A percentile compares a stretch with the other conserved stretches of the same genome.
phyloP scores from a whole-genome alignment of 2,329 filamentous ascomycete species.

The Penicillium fuscoglaucum region DNA sequence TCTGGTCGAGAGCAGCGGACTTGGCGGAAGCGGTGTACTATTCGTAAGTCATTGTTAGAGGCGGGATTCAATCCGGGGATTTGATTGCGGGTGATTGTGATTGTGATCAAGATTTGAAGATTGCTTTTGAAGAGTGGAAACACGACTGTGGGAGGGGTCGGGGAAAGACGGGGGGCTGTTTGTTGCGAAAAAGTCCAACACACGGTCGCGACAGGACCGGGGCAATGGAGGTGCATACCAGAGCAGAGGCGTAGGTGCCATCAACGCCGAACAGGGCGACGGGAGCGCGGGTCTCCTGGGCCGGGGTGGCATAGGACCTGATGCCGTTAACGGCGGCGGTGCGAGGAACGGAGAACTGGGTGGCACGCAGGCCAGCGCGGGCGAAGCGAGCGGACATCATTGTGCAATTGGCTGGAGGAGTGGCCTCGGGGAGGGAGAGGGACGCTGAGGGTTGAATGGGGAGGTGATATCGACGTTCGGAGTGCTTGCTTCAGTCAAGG shows the following conservation, averaged over 20 bases:
- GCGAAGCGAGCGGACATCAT: conserved; percentile 60
- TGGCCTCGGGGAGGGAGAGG: conserved; percentile 25
- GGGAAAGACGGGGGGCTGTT: conserved; percentile 13
- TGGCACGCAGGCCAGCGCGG: conserved; percentile 58
- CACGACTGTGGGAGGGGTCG: conserved; percentile 19
- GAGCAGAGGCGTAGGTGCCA: conserved; percentile 95
- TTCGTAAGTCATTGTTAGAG: conserved; percentile 10
- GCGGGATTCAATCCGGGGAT: background rate
- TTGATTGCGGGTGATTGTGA: background rate
- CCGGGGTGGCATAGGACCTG: conserved; percentile 73
- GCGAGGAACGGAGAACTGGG: conserved; percentile 46
- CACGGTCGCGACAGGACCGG: conserved; percentile 5
- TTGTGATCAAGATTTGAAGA: conserved; percentile 10
- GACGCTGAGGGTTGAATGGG: conserved; percentile 22
- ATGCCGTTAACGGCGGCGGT: conserved; percentile 47
- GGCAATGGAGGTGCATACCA: conserved; percentile 65
- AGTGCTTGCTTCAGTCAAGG: conserved; percentile 24
- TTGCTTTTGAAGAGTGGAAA: conserved; percentile 17
- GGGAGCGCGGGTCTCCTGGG: conserved; percentile 74
- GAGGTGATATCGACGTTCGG: conserved; percentile 29
- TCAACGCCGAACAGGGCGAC: conserved; percentile 92
- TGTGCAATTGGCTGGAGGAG: conserved; percentile 29
- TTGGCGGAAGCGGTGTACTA: conserved; percentile 97
- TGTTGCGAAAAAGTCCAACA: conserved; percentile 8
- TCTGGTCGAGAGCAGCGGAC: conserved; percentile 78